Evolutionary conservation across 495 filamentous ascomycete genomes (phyloP), one percentile per base, ranked within the genome.

Genomic region (Aspergillus nidulans): DNA sequence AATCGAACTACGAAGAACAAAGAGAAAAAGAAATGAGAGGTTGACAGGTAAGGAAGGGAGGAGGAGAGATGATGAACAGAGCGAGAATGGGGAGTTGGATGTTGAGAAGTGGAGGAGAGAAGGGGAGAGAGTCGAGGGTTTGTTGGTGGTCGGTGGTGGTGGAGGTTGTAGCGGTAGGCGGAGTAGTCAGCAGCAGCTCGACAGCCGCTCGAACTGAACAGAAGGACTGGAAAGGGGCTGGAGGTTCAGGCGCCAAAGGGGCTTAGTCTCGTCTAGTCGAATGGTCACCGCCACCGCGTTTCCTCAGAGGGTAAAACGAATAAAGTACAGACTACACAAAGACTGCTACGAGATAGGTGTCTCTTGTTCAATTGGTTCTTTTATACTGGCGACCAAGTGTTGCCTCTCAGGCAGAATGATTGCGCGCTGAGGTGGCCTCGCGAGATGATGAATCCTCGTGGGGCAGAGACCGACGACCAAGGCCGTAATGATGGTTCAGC

Each of bases 1-100:
- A 68, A 54, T 57, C 59, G 59, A 65, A 67, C 57, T 58, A 63
- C 63, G 69, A 64, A 66, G 66, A 66, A 67, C 65, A 69, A 69
- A 74, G 63, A 60, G 61, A 65, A 61, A 55, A 52, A 40, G 49
- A 55, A 42, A 54, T 16, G 45, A 44, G 32, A 53, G 39, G 66
- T 60, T 63, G 60, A 56, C 55, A 32, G 50, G 60, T 42, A 53
- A 49, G 62, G 48, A 53, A 55, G 52, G 59, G 60, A 56, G 57
- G 60, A 59, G 58, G 55, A 54, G 48, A 40, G 56, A 57, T 41
- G 44, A 59, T 58, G 56, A 59, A 55, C 53, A 58, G 58, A 63
- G 52, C 63, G 58, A 56, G 64, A 63, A 68, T 59, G 65, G 55
- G 58, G 63, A 67, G 67, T 62, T 67, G 63, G 62, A 63, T 66